Conservation (phyloP, 164 flowering plant species). For the Vitis labrusca region DNA sequence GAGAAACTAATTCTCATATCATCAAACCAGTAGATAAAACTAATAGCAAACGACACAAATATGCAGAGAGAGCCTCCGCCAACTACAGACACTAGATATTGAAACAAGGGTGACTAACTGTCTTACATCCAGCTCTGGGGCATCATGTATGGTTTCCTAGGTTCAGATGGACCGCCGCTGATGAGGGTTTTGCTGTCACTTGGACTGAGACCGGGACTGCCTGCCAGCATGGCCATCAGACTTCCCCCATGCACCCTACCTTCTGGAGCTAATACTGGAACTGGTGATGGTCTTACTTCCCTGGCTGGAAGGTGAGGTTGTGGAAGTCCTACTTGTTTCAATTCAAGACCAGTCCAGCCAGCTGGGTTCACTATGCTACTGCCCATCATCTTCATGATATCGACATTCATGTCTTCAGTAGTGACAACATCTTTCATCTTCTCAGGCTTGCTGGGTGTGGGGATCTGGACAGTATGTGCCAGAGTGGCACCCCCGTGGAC, state of each 20-base stretch:
- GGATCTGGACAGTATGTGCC: conserved; percentile 40
- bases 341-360: conserved; percentile 17
- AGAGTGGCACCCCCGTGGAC: conserved; percentile 92
- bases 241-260: conserved; percentile 60
- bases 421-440: conserved; percentile 29
- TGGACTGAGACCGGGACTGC: conserved; percentile 17
- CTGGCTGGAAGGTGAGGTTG: conserved; percentile 12
- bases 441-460: conserved; percentile 24
- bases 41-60: conserved; percentile 6
- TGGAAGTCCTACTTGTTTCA: conserved; percentile 10
- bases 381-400: conserved; percentile 19
- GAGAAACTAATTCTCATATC: conserved; percentile 3
- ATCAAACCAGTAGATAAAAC: conserved; percentile 7
- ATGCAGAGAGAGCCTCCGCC: conserved; percentile 3
- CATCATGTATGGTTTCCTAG: conserved; percentile 13
- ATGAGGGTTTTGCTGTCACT: conserved; percentile 11
- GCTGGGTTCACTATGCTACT: conserved; percentile 10
- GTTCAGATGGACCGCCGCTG: conserved; percentile 20
- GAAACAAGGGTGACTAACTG: not conserved
- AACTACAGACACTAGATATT: not conserved
- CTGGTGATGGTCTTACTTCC: conserved; percentile 8
- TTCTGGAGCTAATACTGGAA: conserved; percentile 40
- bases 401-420: conserved; percentile 48
- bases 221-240: conserved; percentile 39
- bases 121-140: conserved; percentile 39